Percentiles rank a stretch among this genome's conserved stretches.
phyloP scores from a whole-genome alignment of 106 monocot species.

The Dioscorea zingiberensis region DNA sequence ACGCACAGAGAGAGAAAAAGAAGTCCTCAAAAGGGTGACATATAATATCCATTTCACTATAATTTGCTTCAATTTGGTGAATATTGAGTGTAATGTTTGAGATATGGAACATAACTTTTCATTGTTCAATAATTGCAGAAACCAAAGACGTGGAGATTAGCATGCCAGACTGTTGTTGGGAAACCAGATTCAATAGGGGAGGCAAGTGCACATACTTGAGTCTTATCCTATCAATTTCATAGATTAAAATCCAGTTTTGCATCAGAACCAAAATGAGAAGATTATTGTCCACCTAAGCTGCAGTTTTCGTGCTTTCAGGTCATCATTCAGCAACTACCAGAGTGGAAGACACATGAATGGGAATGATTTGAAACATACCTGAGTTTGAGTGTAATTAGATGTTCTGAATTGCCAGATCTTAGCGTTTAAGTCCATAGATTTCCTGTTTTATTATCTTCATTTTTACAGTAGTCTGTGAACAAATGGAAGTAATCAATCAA shows the following conservation, averaged over 20 bases:
- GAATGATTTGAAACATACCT: slow-evolving; percentile 3
- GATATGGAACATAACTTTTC: background rate
- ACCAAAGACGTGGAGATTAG: slow-evolving; percentile 87
- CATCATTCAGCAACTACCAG: slow-evolving; percentile 82
- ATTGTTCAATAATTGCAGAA: slow-evolving; percentile 40
- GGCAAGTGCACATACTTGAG: slow-evolving; percentile 16
- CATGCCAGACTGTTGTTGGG: slow-evolving; percentile 81
- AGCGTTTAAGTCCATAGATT: background rate
- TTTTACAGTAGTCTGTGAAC: background rate
- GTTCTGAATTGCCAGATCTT: background rate
- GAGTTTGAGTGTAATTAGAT: background rate
- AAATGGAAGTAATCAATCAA: background rate
- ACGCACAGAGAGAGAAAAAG: slow-evolving; percentile 66
- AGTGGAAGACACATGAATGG: slow-evolving; percentile 85
- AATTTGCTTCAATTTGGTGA: background rate
- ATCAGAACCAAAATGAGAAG: background rate
- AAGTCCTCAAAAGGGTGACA: slow-evolving; percentile 63
- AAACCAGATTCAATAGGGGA: slow-evolving; percentile 70
- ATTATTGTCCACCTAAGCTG: background rate
- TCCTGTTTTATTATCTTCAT: background rate
- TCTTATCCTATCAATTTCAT: background rate
- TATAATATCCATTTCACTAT: background rate
- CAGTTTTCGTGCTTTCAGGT: slow-evolving; percentile 31
- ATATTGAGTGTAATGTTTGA: background rate
- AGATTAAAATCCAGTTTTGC: background rate